Evolutionary conservation across 2,329 filamentous ascomycete genomes (phyloP), one percentile per base, ranked within the genome.

Genomic region (Aphanocladium album): DNA sequence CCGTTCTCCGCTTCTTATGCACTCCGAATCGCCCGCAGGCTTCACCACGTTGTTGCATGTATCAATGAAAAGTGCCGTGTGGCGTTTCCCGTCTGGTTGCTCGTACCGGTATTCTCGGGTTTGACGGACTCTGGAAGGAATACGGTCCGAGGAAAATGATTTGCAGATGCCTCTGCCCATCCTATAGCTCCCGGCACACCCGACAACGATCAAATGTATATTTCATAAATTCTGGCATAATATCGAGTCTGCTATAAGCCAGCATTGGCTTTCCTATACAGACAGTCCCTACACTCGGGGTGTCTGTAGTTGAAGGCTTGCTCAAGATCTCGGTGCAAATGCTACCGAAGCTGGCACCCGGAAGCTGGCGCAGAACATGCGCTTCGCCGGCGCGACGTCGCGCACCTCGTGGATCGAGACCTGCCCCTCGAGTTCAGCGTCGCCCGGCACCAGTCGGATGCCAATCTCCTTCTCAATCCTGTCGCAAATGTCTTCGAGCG

Each of bases 311-410:
- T 11, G 7, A 5, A 5, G 12, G 12, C 4, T 16, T n/a, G 19
- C 17, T 62, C 51, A 62, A 16, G 60, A 49, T 64, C 73, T 67
- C 51, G 76, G 64, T 25, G 83, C 80, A 77, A 96, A 97, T 16
- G 93, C 95, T 6, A 97, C 90, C 67, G 90, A 86, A 37, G 79
- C 76, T 2, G 95, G 95, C 62, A 99, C 72, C 64, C 92, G 85
- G 76, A 99, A 98, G 66, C 87, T 96, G 33, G 91, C 93, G 73
- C 95, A 98, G 74, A 93, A 98, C 93, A 97, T 97, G 71, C 89
- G 85, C 81, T 99, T 99, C 70, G 91, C 89, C 5, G 95, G 95
- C 62, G 92, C 90, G 60, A 99, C 95, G 66, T 96, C 87, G 65
- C 95, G 83, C 37, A 98, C 91, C 62, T 89, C 85, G 62, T 85